Percentiles rank a stretch among this genome's conserved stretches.
These are phyloP conservation scores for Russula foetens DNA, from an alignment of 768 basidiomycete genomes.

Conservation along the genomic window DNA sequence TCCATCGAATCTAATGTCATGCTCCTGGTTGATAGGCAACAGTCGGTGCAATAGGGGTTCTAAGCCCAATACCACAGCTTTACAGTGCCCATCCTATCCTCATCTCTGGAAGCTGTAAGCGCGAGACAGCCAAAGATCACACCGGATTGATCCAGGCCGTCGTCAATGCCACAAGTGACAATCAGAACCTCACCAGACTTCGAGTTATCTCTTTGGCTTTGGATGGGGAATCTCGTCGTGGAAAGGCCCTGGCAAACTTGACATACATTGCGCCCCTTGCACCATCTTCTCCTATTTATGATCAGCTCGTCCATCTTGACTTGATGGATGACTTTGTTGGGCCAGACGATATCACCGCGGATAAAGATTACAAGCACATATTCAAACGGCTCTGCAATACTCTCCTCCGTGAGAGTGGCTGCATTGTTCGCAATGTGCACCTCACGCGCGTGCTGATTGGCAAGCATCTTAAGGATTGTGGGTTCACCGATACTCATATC, in stretches of 20 bases:
- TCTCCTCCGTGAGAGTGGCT: background rate
- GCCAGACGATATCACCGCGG: background rate
- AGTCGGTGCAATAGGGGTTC: background rate
- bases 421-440: background rate
- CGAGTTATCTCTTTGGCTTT: no score
- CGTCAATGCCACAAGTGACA: background rate
- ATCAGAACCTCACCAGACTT: no score
- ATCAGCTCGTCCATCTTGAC: background rate
- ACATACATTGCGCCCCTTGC: background rate
- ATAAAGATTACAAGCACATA: conserved; percentile 4
- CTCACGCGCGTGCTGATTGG: background rate
- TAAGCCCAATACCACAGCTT: background rate
- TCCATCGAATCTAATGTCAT: no score
- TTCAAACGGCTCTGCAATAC: background rate
- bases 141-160: background rate
- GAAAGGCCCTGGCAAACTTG: background rate
- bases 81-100: no score
- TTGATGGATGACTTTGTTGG: no score
- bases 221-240: no score
- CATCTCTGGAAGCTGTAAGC: background rate
- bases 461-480: no score
- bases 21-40: no score
- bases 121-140: background rate
- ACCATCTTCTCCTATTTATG: background rate
- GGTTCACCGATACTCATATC: background rate